These are phyloP conservation scores for Chlorella sorokiniana DNA, from an alignment of 139 green algal species.

Conservation along the genomic window DNA sequence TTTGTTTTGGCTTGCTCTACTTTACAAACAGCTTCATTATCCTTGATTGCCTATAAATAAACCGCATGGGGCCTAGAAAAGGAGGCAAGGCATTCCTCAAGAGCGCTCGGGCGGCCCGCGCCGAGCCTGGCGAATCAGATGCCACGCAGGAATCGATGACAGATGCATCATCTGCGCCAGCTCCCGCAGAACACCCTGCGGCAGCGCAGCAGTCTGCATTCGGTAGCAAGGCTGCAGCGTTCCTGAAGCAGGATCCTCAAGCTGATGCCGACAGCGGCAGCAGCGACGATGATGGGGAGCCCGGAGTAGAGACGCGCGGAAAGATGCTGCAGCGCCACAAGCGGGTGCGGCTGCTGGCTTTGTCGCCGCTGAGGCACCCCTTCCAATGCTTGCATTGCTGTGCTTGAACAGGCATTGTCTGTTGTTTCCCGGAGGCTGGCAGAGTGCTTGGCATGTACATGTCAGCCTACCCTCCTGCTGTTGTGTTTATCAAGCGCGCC, in stretches of 20 bases:
- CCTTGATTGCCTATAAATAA: neutral
- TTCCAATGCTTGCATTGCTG: neutral
- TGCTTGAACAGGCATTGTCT: too few relatives aligned
- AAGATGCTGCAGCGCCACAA: slow-evolving; percentile 84
- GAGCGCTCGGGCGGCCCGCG: neutral
- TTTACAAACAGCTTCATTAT: neutral
- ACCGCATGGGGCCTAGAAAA: neutral
- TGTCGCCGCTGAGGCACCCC: neutral
- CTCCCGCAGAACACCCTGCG: neutral
- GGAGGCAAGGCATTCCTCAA: neutral
- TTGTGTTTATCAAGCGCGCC: neutral
- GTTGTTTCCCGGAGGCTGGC: too few relatives aligned
- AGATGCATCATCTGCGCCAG: neutral
- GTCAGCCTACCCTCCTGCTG: neutral
- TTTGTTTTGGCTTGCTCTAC: too few relatives aligned
- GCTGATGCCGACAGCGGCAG: neutral
- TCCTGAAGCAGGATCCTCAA: slow-evolving; percentile 9
- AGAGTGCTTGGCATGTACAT: too few relatives aligned
- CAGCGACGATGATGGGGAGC: slow-evolving; percentile 28
- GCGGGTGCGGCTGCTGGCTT: slow-evolving; percentile 39
- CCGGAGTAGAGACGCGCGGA: slow-evolving; percentile 57
- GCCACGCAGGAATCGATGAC: neutral
- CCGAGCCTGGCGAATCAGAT: too few relatives aligned
- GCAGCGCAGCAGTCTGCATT: neutral
- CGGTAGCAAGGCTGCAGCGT: slow-evolving; percentile 16